Conservation (phyloP, 164 flowering plant genomes). For the Chimonanthus salicifolius region DNA sequence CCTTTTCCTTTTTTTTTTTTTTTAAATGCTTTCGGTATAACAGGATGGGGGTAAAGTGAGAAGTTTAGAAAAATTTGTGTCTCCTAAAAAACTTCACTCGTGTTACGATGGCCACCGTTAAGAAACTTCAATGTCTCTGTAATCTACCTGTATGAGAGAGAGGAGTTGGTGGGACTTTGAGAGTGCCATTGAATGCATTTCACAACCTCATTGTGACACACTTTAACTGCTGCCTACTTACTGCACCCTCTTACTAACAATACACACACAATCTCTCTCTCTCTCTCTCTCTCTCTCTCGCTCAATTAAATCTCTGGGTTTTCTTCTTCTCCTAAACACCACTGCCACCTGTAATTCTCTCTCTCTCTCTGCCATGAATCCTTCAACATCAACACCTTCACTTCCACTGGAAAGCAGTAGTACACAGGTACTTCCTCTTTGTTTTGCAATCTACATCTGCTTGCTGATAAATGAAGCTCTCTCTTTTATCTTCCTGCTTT, state of each 20-base stretch:
- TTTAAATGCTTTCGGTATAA: too few relatives aligned
- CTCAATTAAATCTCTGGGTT: slow-evolving; percentile 1
- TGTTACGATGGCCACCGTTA: too few relatives aligned
- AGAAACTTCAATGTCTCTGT: too few relatives aligned
- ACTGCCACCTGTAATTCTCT: slow-evolving; percentile 5
- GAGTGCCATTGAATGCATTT: slow-evolving; percentile 28
- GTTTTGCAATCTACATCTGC: neutral
- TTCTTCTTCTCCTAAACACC: slow-evolving; percentile 3
- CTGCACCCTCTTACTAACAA: slow-evolving; percentile 16
- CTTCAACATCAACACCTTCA: slow-evolving; percentile 3
- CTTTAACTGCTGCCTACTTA: slow-evolving; percentile 24
- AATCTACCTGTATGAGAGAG: neutral
- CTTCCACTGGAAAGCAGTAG: slow-evolving; percentile 25
- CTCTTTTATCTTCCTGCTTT: neutral
- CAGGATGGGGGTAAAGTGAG: too few relatives aligned
- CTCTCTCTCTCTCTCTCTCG: slow-evolving; percentile 15
- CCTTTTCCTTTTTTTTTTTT: too few relatives aligned
- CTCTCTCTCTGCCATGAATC: slow-evolving; percentile 26
- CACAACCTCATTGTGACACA: slow-evolving; percentile 24
- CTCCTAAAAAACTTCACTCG: too few relatives aligned
- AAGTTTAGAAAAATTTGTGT: too few relatives aligned
- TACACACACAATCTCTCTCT: neutral
- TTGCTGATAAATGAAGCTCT: neutral
- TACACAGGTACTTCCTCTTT: slow-evolving; percentile 27
- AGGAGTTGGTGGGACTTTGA: slow-evolving; percentile 9